Percentiles rank a stretch among this genome's conserved stretches.
These are phyloP conservation scores for Phaeotremella skinneri DNA, from an alignment of 768 basidiomycete species.

Conservation along the genomic window DNA sequence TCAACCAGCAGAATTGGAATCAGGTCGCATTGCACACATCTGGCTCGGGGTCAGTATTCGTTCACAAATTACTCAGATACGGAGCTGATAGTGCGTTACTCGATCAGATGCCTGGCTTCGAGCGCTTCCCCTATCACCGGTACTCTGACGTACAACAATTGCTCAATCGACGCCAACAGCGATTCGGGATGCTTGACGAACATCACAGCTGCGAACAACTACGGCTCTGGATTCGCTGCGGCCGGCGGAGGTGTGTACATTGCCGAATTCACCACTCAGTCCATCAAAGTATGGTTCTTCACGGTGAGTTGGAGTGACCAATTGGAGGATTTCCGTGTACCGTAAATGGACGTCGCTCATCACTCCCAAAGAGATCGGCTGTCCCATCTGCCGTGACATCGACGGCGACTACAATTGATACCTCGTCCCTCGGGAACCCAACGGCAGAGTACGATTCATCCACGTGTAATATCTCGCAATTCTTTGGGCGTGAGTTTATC, in stretches of 20 bases:
- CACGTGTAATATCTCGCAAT: slow-evolving; percentile 56
- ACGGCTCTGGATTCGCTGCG: slow-evolving; percentile 65
- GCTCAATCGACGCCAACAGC: slow-evolving; percentile 55
- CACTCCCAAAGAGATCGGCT: slow-evolving; percentile 28
- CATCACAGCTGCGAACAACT: slow-evolving; percentile 60
- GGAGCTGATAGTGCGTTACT: neutral
- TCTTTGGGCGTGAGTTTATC: slow-evolving; percentile 49
- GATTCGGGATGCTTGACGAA: slow-evolving; percentile 66
- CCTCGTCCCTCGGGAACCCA: slow-evolving; percentile 60
- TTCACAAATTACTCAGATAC: slow-evolving; percentile 20
- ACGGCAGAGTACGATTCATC: slow-evolving; percentile 66
- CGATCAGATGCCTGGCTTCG: slow-evolving; percentile 20
- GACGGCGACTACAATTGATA: slow-evolving; percentile 56
- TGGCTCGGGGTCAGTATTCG: slow-evolving; percentile 48
- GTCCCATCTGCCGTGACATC: slow-evolving; percentile 54
- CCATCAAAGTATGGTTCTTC: slow-evolving; percentile 65
- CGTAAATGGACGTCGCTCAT: neutral
- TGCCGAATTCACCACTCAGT: slow-evolving; percentile 64
- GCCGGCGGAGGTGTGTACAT: slow-evolving; percentile 72
- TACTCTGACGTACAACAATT: slow-evolving; percentile 52
- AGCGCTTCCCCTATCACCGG: slow-evolving; percentile 25
- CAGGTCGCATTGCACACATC: slow-evolving; percentile 74
- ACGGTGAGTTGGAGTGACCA: slow-evolving; percentile 43
- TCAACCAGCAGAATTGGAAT: slow-evolving; percentile 65
- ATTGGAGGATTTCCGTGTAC: neutral